These are phyloP conservation scores for Oryza punctata DNA, from an alignment of 176 grass and related monocot genomes.

Conservation along the genomic window DNA sequence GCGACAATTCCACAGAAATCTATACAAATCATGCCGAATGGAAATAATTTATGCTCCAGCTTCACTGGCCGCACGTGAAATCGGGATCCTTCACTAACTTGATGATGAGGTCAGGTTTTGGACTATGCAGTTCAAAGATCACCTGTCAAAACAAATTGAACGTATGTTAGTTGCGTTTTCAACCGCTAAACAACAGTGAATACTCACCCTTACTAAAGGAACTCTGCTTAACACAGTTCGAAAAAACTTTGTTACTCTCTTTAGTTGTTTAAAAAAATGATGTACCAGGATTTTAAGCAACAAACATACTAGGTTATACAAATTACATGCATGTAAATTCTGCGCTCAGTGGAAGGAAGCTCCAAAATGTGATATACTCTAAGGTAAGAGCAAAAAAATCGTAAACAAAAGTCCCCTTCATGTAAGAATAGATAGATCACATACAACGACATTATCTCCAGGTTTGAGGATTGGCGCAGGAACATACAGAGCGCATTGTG, in stretches of 20 bases:
- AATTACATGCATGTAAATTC: not conserved
- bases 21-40: not conserved
- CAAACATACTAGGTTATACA: not conserved
- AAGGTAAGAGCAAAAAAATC: not conserved
- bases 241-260: too few relatives aligned
- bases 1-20: not conserved
- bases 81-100: constrained; percentile 69
- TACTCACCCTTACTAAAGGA: not conserved
- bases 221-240: not conserved
- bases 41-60: not conserved
- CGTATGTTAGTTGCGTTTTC: not conserved
- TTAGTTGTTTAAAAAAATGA: too few relatives aligned
- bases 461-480: constrained; percentile 72
- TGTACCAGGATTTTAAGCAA: not conserved
- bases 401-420: not conserved
- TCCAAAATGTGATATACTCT: not conserved
- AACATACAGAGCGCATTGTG: constrained; percentile 87
- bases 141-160: constrained; percentile 51
- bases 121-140: constrained; percentile 67
- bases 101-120: constrained; percentile 57
- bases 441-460: constrained; percentile 82
- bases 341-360: not conserved
- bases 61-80: constrained; percentile 60
- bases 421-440: constrained; percentile 29
- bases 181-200: not conserved